A percentile compares a stretch with the other conserved stretches of the same genome.
Evolutionary conservation across 306 rosid species (phyloP).

Genomic region (Sechiopsis laciniata): DNA sequence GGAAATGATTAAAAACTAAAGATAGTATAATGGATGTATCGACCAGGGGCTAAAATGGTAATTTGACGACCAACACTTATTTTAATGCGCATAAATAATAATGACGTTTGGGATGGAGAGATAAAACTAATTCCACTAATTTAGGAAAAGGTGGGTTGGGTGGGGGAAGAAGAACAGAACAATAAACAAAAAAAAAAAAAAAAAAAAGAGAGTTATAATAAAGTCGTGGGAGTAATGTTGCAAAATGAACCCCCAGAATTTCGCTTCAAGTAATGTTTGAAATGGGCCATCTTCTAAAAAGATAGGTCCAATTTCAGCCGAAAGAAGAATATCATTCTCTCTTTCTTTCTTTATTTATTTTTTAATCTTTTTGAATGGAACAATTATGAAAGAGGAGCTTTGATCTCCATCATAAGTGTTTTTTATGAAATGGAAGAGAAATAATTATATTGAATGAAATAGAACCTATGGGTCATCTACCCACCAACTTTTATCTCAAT

Average conservation of each 20-base stretch:
- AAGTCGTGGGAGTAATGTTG: slow-evolving; percentile 7
- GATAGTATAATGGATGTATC: not conserved
- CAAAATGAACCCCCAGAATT: slow-evolving; percentile 13
- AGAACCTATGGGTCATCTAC: not conserved
- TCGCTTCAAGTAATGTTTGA: not conserved
- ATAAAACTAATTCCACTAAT: not conserved
- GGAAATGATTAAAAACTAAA: not conserved
- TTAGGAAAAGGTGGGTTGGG: slow-evolving; percentile 20
- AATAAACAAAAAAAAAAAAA: slow-evolving; percentile 15
- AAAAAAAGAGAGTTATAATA: not conserved
- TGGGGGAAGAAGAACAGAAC: not conserved
- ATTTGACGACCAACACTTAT: not conserved
- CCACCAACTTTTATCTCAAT: slow-evolving; percentile 16
- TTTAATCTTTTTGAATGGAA: not conserved
- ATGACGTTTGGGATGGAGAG: not conserved
- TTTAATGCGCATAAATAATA: not conserved
- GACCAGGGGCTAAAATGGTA: not conserved
- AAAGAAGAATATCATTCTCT: not conserved
- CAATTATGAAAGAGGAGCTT: slow-evolving; percentile 5
- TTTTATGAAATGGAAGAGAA: not conserved
- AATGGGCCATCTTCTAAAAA: slow-evolving; percentile 19
- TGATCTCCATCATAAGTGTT: slow-evolving; percentile 14
- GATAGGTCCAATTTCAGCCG: slow-evolving; percentile 12
- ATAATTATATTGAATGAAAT: slow-evolving; percentile 6
- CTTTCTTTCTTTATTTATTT: too few relatives aligned